Conservation (phyloP, 257 asterid genomes). For the Ilex aquifolium region DNA sequence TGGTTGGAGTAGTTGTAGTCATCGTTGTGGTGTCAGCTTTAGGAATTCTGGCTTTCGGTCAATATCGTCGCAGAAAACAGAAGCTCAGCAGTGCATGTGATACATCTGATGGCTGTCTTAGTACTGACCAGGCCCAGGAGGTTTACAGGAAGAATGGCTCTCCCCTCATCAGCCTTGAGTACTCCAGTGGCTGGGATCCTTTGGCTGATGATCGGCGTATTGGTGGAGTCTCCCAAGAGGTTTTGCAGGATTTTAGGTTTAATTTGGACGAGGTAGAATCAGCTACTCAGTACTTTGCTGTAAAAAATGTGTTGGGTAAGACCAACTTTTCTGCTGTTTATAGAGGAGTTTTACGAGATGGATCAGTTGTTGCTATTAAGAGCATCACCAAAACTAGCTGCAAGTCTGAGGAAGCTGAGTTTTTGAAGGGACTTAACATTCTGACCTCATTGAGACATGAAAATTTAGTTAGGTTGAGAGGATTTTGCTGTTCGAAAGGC, state of each 20-base stretch:
- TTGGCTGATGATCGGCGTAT: constrained; percentile 73
- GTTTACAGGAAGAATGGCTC: constrained; percentile 62
- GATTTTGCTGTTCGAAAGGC: constrained; percentile 81
- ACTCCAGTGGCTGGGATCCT: constrained; percentile 92
- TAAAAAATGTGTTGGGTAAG: constrained; percentile 66
- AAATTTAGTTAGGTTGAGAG: constrained; percentile 64
- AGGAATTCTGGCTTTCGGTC: constrained; percentile 34
- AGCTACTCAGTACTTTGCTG: constrained; percentile 81
- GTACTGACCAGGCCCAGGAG: constrained; percentile 44
- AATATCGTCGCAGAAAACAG: constrained; percentile 56
- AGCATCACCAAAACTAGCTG: constrained; percentile 77
- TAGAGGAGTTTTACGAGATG: constrained; percentile 70
- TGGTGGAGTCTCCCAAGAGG: constrained; percentile 59
- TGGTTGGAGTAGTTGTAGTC: constrained; percentile 45
- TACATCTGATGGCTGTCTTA: constrained; percentile 28
- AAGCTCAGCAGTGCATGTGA: constrained; percentile 39
- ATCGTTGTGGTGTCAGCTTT: constrained; percentile 36
- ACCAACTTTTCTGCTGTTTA: constrained; percentile 63
- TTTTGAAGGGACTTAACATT: constrained; percentile 60
- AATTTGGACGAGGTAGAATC: constrained; percentile 76
- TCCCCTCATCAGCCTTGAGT: constrained; percentile 84
- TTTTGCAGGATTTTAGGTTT: constrained; percentile 56
- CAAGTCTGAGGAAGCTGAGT: constrained; percentile 80
- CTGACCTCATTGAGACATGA: constrained; percentile 75
- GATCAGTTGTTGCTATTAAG: constrained; percentile 68